Percentiles rank a stretch among this genome's conserved stretches.
phyloP scores from a whole-genome alignment of 2,329 filamentous ascomycete species.

The Penicillium corylophilum region DNA sequence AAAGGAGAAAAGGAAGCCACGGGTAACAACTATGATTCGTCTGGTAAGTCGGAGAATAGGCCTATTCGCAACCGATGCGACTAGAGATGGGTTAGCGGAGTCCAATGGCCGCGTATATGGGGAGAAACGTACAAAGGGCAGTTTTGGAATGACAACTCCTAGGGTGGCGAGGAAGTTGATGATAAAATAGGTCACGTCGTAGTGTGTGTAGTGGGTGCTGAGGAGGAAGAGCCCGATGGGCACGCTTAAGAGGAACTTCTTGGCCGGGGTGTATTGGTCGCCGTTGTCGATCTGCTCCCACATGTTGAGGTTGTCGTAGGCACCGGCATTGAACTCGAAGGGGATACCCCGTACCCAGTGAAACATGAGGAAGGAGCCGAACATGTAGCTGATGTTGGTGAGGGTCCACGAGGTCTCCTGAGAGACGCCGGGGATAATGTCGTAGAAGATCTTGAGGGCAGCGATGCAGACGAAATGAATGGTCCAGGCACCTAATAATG shows the following conservation, averaged over 20 bases:
- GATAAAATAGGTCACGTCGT: constrained; percentile 93
- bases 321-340: constrained; percentile 97
- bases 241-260: constrained; percentile 95
- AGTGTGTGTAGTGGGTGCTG: constrained; percentile 98
- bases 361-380: constrained; percentile 98
- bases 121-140: constrained; percentile 75
- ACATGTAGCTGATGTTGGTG: constrained; percentile 99
- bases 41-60: constrained; percentile 67
- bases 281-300: constrained; percentile 99
- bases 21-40: constrained; percentile 50
- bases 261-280: constrained; percentile 96
- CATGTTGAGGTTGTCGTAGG: constrained; percentile 99
- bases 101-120: not conserved
- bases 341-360: constrained; percentile 97
- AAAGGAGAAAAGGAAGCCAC: constrained; percentile 10
- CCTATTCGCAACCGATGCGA: constrained; percentile 77
- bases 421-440: constrained; percentile 92
- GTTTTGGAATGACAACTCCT: constrained; percentile 90
- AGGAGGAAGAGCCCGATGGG: constrained; percentile 92
- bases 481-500: constrained; percentile 79
- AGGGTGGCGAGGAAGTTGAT: constrained; percentile 95
- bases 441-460: constrained; percentile 91
- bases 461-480: constrained; percentile 94
- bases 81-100: constrained; percentile 47
- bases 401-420: constrained; percentile 99